Evolutionary conservation across 73 alveolate genomes (phyloP).

Genomic region (Effrenium voratum): DNA sequence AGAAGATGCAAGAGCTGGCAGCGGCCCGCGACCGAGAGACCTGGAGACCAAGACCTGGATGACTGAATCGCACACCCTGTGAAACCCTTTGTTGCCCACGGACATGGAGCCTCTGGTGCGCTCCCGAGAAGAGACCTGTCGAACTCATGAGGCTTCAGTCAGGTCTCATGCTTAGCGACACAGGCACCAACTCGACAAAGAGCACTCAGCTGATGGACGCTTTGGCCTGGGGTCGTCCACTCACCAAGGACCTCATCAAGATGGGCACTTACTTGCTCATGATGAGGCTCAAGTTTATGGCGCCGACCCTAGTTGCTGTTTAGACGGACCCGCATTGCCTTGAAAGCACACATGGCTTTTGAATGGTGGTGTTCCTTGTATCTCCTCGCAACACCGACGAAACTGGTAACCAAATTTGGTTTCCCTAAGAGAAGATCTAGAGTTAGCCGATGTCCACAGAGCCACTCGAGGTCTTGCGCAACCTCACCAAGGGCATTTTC

Average conservation of each 20-base stretch:
- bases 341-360: background rate
- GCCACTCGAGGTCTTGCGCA: constrained; percentile 31
- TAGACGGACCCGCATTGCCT: background rate
- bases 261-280: constrained; percentile 95
- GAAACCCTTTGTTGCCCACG: background rate
- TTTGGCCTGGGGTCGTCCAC: background rate
- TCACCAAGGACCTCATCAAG: constrained; percentile 90
- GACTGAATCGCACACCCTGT: background rate
- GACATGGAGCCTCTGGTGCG: background rate
- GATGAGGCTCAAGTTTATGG: constrained; percentile 95
- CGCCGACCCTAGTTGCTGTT: background rate
- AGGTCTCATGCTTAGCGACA: no score
- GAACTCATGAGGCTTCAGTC: no score
- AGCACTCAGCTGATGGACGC: no score
- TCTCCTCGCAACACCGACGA: no score
- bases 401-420: no score
- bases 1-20: constrained; percentile 86
- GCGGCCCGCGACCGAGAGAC: constrained; percentile 13
- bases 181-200: no score
- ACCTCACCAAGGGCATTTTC: constrained; percentile 84
- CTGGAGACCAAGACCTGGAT: background rate
- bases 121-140: no score
- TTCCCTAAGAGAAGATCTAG: background rate
- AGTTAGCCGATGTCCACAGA: background rate
- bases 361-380: background rate